Evolutionary conservation across 2,329 filamentous ascomycete genomes (phyloP).

Genomic region (Neonectria magnoliae): DNA sequence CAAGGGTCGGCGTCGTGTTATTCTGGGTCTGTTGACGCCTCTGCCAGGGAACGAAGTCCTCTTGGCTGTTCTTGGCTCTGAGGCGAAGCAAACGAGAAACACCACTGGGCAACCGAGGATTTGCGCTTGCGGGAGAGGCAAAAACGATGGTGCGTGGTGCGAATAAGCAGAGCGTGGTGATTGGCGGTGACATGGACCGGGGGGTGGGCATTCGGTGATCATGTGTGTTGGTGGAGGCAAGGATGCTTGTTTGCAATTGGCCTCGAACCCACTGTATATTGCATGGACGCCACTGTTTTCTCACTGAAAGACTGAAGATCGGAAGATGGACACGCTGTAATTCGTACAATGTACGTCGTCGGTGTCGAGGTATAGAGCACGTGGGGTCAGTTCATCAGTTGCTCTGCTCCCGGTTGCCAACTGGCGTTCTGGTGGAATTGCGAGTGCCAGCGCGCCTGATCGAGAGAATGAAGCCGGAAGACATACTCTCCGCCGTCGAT

Average conservation of each 20-base stretch:
- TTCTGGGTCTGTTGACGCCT: constrained; percentile 5
- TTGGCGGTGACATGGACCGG: not conserved
- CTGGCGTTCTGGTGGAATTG: constrained; percentile 1
- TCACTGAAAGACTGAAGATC: not conserved
- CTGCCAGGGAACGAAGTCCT: constrained; percentile 1
- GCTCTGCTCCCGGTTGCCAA: not conserved
- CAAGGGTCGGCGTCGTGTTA: constrained; percentile 10
- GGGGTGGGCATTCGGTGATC: not conserved
- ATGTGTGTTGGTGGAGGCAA: not conserved
- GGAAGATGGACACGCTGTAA: not conserved
- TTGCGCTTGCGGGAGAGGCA: constrained; percentile 5
- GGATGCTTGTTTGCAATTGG: constrained; percentile 1
- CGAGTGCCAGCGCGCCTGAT: not conserved
- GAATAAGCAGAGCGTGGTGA: not conserved
- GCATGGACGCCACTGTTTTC: constrained; percentile 1
- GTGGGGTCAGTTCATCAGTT: constrained; percentile 15
- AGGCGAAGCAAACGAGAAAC: constrained; percentile 15
- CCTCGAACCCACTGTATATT: not conserved
- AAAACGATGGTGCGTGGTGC: not conserved
- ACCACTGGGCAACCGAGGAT: not conserved
- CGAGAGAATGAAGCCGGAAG: not conserved
- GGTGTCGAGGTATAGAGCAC: constrained; percentile 19
- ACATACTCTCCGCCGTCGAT: not conserved
- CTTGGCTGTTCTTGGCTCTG: constrained; percentile 22
- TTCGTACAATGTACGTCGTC: too few species aligned